Evolutionary conservation across 2,329 filamentous ascomycete genomes (phyloP).

Genomic region (Fusarium vanettenii): DNA sequence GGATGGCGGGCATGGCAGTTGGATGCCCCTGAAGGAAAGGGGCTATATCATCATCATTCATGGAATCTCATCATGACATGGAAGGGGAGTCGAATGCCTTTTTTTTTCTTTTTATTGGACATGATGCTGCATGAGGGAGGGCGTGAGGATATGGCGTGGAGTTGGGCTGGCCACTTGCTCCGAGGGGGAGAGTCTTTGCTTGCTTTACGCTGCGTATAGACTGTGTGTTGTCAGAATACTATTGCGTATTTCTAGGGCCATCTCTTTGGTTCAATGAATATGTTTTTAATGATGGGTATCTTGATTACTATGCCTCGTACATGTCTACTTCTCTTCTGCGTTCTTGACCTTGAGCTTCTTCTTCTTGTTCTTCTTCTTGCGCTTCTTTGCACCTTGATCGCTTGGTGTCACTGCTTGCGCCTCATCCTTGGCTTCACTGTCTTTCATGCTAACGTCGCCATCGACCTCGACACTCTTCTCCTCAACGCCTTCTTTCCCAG

Average conservation of each 20-base stretch:
- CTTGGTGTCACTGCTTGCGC: background rate
- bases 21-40: background rate
- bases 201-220: background rate
- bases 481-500: background rate
- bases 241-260: background rate
- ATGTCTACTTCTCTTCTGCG: constrained; percentile 21
- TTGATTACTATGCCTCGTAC: background rate
- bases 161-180: background rate
- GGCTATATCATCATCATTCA: constrained; percentile 21
- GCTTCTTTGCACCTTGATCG: constrained; percentile 24
- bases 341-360: constrained; percentile 43
- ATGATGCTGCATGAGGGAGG: background rate
- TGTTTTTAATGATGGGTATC: constrained; percentile 18
- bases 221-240: background rate
- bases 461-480: constrained; percentile 2
- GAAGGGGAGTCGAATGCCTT: background rate
- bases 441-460: constrained; percentile 39
- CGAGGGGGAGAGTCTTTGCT: constrained; percentile 1
- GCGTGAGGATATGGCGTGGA: background rate
- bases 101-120: background rate
- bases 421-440: constrained; percentile 12
- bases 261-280: background rate
- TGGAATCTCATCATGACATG: constrained; percentile 3
- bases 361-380: constrained; percentile 42
- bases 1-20: background rate